Evolutionary conservation across 1,284 basidiomycete genomes (phyloP), one percentile per base, ranked within the genome.

Genomic region (Apiotrichum akiyoshidainum): DNA sequence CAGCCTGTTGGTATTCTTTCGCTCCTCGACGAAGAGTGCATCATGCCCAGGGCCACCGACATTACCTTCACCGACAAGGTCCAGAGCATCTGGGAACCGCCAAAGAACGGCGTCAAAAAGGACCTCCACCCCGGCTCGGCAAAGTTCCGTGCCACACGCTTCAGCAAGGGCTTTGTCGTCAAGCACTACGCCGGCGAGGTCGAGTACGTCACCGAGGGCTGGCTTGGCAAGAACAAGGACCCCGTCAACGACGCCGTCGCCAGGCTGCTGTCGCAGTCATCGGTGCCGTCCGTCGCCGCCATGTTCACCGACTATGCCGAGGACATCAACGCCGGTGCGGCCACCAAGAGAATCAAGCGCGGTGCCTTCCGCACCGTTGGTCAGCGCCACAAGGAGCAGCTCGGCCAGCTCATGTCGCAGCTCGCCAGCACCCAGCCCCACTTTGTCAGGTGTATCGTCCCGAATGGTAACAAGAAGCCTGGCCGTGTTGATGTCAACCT

Each of bases 151-250:
- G 85, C 91, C 0, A 83, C 92, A 9, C 84, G 94, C 9, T 96
- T 98, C 72, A 88, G 91, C 47, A 88, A 92, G 71, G 95, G 96
- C 14, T 99, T 99, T 80, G 87, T 93, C 62, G 85, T 99, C 59
- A 87, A 92, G 66, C 96, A 99, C 76, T 99, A 99, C 73, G 96
- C 96, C 0, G 96, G 93, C 50, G 88, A 88, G 61, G 96, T 99
- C 70, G 94, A 98, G 72, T 99, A 99, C 71, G 84, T 88, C 47
- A 98, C 95, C 1, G 88, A 93, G 42, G 90, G 92, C 11, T 99
- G 96, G 96, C 81, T 99, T 62, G 93, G 96, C 81, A 99, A 99
- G 86, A 99, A 99, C 83, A 97, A 97, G 79, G 96, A 99, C 71
- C 96, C 96, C 0, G 81, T 99, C 64, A 98, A 99, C 76, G 94